Conservation (phyloP, 257 asterid genomes). For the Lycium ferocissimum region DNA sequence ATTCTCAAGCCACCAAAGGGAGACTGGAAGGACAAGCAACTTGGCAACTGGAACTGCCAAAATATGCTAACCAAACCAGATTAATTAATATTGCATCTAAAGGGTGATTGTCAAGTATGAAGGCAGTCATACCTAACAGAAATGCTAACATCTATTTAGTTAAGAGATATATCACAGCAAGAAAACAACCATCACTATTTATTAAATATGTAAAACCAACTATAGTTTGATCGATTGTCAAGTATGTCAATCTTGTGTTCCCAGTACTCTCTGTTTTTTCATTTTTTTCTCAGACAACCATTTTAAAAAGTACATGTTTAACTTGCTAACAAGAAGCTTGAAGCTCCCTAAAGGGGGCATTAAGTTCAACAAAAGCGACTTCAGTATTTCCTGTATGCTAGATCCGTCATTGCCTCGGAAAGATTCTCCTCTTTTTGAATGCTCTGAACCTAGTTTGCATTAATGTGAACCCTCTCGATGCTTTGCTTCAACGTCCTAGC, state of each 20-base stretch:
- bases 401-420: conserved; percentile 63
- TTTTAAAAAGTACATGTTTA: background rate
- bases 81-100: background rate
- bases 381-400: conserved; percentile 65
- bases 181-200: background rate
- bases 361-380: background rate
- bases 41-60: background rate
- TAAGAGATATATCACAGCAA: background rate
- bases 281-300: background rate
- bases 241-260: too few relatives aligned
- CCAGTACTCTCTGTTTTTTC: background rate
- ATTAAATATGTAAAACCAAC: background rate
- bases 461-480: too few relatives aligned
- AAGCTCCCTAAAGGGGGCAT: background rate
- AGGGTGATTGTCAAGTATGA: background rate
- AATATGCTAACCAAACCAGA: background rate
- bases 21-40: background rate
- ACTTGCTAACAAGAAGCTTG: background rate
- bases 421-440: conserved; percentile 72
- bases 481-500: too few relatives aligned
- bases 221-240: too few relatives aligned
- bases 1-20: background rate
- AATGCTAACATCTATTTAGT: background rate
- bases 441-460: conserved; percentile 44
- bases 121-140: background rate